A percentile compares a stretch with the other conserved stretches of the same genome.
phyloP scores from a whole-genome alignment of 2,329 filamentous ascomycete genomes.

The Orbilia brochopaga region DNA sequence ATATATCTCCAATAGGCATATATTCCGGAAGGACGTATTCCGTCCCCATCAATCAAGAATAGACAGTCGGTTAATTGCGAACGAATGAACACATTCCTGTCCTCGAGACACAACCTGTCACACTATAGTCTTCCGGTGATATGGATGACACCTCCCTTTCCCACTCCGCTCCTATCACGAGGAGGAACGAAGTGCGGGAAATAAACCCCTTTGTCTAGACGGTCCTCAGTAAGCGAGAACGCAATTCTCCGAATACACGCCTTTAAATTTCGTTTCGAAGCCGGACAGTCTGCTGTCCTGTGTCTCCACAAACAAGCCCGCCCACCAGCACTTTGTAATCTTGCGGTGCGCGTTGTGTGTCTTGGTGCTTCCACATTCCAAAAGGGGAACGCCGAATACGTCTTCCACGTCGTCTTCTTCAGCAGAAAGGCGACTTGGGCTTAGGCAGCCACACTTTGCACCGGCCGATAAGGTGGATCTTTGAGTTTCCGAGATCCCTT shows the following conservation, averaged over 20 bases:
- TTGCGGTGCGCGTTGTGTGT: conserved; percentile 22
- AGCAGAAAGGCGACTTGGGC: conserved; percentile 46
- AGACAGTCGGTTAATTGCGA: conserved; percentile 50
- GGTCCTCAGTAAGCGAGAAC: conserved; percentile 51
- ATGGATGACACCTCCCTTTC: conserved; percentile 47
- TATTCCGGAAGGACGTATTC: conserved; percentile 46
- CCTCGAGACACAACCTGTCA: conserved; percentile 48
- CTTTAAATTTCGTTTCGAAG: conserved; percentile 38
- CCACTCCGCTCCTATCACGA: conserved; percentile 49
- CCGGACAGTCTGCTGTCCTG: conserved; percentile 18
- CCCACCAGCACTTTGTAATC: conserved; percentile 30
- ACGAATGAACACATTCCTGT: conserved; percentile 41
- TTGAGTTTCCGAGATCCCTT: conserved; percentile 39
- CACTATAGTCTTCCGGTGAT: conserved; percentile 47
- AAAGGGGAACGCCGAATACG: conserved; percentile 50
- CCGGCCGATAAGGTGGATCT: conserved; percentile 49
- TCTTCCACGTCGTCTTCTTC: conserved; percentile 23
- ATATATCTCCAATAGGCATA: conserved; percentile 50
- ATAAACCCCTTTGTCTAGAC: conserved; percentile 51
- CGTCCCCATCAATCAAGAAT: conserved; percentile 29
- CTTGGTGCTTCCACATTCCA: conserved; percentile 47
- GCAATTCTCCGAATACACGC: conserved; percentile 49
- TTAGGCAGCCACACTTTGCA: conserved; percentile 51
- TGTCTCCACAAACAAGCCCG: conserved; percentile 42
- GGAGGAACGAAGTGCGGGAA: conserved; percentile 44